Conservation (phyloP, 179 eudicot species). For the Heliamphora pulchella region DNA sequence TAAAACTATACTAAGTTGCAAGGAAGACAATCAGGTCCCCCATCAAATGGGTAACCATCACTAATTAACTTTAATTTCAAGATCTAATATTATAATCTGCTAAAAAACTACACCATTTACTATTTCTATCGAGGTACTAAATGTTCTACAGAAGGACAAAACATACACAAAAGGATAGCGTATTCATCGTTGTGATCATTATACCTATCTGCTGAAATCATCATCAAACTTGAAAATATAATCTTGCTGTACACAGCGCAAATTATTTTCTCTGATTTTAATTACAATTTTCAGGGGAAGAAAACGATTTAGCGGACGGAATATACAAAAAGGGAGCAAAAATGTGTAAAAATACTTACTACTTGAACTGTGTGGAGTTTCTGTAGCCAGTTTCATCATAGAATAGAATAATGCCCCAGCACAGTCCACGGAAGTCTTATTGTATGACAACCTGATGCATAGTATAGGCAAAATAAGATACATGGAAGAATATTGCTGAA, state of each 20-base stretch:
- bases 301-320: constrained; percentile 6
- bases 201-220: background rate
- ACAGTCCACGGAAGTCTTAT: constrained; percentile 72
- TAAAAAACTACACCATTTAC: background rate
- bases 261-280: background rate
- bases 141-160: background rate
- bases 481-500: constrained; percentile 6
- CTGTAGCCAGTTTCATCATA: constrained; percentile 65
- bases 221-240: background rate
- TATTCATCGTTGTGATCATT: background rate
- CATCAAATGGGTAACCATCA: background rate
- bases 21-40: constrained; percentile 1
- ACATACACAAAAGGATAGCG: background rate
- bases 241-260: background rate
- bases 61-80: background rate
- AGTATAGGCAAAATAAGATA: constrained; percentile 16
- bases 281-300: constrained; percentile 6
- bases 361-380: constrained; percentile 47
- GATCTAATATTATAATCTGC: background rate
- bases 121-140: background rate
- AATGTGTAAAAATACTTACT: constrained; percentile 41
- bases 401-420: constrained; percentile 89
- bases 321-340: background rate
- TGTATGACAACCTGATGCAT: constrained; percentile 70
- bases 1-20: background rate